phyloP scores from a whole-genome alignment of 2,329 filamentous ascomycete species.

The Pezicula neosporulosa region DNA sequence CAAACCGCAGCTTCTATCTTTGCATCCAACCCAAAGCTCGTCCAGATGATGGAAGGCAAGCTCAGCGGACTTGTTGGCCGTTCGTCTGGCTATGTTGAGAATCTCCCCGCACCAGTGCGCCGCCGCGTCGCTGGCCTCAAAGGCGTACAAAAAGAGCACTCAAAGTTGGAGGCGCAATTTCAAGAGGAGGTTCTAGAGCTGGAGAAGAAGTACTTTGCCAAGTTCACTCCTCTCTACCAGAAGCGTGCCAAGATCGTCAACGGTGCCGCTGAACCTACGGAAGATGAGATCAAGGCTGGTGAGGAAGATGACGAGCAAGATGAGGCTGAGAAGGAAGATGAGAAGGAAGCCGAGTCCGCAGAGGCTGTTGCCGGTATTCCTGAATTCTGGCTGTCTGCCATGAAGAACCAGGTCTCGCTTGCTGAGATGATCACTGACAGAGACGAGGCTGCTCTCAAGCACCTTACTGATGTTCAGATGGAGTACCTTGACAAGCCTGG shows the following conservation, averaged over 20 bases:
- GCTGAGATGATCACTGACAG: slow-evolving; percentile 98
- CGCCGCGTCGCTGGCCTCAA: slow-evolving; percentile 93
- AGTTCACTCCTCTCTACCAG: slow-evolving; percentile 96
- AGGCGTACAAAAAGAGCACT: slow-evolving; percentile 97
- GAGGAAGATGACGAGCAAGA: slow-evolving; percentile 68
- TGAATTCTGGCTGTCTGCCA: slow-evolving; percentile 98
- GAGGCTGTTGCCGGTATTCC: slow-evolving; percentile 73
- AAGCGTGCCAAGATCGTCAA: slow-evolving; percentile 93
- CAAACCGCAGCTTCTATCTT: slow-evolving; percentile 84
- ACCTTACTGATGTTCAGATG: slow-evolving; percentile 92
- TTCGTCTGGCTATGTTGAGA: slow-evolving; percentile 97
- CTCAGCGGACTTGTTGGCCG: slow-evolving; percentile 89
- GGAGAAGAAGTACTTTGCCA: slow-evolving; percentile 99
- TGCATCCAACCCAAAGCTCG: slow-evolving; percentile 89
- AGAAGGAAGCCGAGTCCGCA: slow-evolving; percentile 47
- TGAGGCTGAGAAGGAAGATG: slow-evolving; percentile 41
- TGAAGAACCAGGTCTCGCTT: slow-evolving; percentile 98
- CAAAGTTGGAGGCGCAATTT: slow-evolving; percentile 96
- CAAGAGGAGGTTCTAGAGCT: slow-evolving; percentile 97
- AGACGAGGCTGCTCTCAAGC: slow-evolving; percentile 90
- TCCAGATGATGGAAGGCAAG: slow-evolving; percentile 97
- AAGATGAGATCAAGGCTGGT: slow-evolving; percentile 81
- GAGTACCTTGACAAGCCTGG: slow-evolving; percentile 98
- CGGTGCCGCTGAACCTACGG: slow-evolving; percentile 78
- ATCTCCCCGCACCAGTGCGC: slow-evolving; percentile 82